Conservation (phyloP, 371 early-diverging fungal genomes). For the Cladochytrium tenue region DNA sequence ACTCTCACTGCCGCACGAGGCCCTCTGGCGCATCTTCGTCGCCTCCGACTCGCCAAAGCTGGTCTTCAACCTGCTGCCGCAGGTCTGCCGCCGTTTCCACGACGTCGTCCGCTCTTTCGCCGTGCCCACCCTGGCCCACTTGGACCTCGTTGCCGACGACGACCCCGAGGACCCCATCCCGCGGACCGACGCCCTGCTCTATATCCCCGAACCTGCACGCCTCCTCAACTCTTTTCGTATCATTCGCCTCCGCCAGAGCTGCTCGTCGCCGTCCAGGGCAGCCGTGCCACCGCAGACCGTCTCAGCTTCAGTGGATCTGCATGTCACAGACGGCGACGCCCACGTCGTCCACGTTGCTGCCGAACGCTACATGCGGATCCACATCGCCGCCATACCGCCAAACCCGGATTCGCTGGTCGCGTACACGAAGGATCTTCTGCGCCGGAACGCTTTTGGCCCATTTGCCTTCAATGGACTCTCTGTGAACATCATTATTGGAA, state of each 20-base stretch:
- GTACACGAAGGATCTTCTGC: conserved; percentile 23
- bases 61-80: conserved; percentile 17
- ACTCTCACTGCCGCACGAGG: conserved; percentile 17
- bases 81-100: conserved; percentile 6
- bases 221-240: conserved; percentile 9
- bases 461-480: background rate
- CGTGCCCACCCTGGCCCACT: conserved; percentile 14
- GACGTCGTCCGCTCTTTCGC: background rate
- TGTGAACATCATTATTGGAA: conserved; percentile 27
- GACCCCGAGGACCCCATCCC: conserved; percentile 17
- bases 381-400: conserved; percentile 29
- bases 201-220: conserved; percentile 14
- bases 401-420: conserved; percentile 26
- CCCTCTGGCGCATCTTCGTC: conserved; percentile 26
- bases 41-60: conserved; percentile 20
- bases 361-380: conserved; percentile 16
- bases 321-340: conserved; percentile 5
- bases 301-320: background rate
- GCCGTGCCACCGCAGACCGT: background rate
- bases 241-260: conserved; percentile 4
- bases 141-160: conserved; percentile 23
- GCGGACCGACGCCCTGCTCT: conserved; percentile 9
- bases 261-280: background rate
- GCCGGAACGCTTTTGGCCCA: background rate
- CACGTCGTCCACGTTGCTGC: conserved; percentile 7